These are phyloP conservation scores for Malassezia sp. DNA, from an alignment of 1,284 basidiomycete genomes.

Conservation along the genomic window DNA sequence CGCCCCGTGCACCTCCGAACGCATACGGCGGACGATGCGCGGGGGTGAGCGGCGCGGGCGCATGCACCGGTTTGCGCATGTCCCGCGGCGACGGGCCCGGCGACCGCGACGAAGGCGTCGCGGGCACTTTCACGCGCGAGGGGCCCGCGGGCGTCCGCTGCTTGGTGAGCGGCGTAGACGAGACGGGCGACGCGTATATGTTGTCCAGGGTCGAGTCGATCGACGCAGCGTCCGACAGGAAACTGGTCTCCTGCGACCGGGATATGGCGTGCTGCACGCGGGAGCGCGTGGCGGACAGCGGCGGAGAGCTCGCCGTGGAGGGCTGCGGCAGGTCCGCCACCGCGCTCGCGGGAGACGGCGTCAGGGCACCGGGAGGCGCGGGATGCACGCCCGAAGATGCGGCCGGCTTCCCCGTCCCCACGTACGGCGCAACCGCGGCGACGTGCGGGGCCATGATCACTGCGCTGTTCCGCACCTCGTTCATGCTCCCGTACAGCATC, in stretches of 20 bases:
- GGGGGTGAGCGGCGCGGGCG: background rate
- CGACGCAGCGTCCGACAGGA: background rate
- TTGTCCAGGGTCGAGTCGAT: background rate
- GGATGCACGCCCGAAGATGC: too few relatives aligned
- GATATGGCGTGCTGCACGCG: background rate
- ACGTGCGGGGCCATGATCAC: conserved; percentile 63
- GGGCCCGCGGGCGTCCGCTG: conserved; percentile 11
- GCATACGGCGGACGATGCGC: too few relatives aligned
- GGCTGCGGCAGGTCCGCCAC: too few relatives aligned
- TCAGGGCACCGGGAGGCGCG: too few relatives aligned
- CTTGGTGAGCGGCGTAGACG: conserved; percentile 5
- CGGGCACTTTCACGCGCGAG: conserved; percentile 1
- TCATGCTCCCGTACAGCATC: conserved; percentile 77
- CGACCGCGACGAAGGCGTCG: background rate
- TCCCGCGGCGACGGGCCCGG: background rate
- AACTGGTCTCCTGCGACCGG: background rate
- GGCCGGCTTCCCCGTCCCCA: too few relatives aligned
- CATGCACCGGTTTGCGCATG: background rate
- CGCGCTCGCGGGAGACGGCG: too few relatives aligned
- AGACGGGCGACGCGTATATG: background rate
- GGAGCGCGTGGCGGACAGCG: too few relatives aligned
- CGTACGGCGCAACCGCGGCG: conserved; percentile 52
- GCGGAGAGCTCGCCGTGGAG: background rate
- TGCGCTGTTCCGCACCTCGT: conserved; percentile 81
- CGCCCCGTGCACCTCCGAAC: too few relatives aligned